phyloP scores from a whole-genome alignment of 2,329 filamentous ascomycete species.

The Aureobasidium pullulans region DNA sequence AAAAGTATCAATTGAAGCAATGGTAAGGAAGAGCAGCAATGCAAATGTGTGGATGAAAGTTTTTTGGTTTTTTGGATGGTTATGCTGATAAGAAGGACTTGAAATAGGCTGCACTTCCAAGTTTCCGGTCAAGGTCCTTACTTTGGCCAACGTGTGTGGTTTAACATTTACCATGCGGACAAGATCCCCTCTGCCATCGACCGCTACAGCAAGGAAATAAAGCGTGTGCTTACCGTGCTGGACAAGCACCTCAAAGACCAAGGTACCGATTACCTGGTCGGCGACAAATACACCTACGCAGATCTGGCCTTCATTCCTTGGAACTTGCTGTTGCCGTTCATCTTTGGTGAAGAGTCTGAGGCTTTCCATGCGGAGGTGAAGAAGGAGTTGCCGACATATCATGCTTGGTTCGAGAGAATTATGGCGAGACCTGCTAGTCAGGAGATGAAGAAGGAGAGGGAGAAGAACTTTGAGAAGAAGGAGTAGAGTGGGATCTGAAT shows the following conservation, averaged over 20 bases:
- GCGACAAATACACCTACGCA: constrained; percentile 36
- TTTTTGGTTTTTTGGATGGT: too few relatives aligned
- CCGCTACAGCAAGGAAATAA: constrained; percentile 42
- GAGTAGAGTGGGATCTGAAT: neutral
- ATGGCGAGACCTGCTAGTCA: constrained; percentile 15
- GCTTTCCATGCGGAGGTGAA: constrained; percentile 16
- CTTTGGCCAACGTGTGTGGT: constrained; percentile 37
- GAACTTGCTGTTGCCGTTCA: constrained; percentile 19
- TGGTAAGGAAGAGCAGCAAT: constrained; percentile 21
- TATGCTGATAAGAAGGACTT: too few relatives aligned
- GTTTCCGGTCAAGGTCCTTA: constrained; percentile 39
- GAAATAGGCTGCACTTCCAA: constrained; percentile 30
- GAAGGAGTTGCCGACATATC: constrained; percentile 16
- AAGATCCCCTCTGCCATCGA: constrained; percentile 39
- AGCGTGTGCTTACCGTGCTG: constrained; percentile 40
- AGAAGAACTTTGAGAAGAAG: neutral
- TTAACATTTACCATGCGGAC: constrained; percentile 32
- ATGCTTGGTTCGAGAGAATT: constrained; percentile 16
- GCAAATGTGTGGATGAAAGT: too few relatives aligned
- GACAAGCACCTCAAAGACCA: constrained; percentile 32
- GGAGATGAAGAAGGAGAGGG: constrained; percentile 20
- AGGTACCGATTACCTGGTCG: constrained; percentile 33
- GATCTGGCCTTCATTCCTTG: constrained; percentile 34
- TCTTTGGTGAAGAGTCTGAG: constrained; percentile 11
- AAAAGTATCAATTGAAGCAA: constrained; percentile 33